Base-by-base conservation (phyloP, 1,284 basidiomycete genomes). In the Ceratobasidium sp. region DNA sequence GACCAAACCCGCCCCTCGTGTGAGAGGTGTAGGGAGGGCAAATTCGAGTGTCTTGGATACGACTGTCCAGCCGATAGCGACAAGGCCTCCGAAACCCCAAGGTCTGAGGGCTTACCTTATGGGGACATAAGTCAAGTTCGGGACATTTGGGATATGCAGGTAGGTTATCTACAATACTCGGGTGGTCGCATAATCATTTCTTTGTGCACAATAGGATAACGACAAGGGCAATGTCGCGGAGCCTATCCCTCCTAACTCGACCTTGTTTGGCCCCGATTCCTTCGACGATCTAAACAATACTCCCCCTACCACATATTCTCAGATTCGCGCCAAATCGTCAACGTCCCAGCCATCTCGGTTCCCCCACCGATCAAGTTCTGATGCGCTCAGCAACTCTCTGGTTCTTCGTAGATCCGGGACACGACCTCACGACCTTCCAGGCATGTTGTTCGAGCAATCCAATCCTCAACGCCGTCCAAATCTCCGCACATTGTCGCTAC, bases 31-130 rank as follows among this genome's bases (percentile, higher is more conserved):
- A 39, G 22, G 39, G 24, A 39, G 37, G 59, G 59, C 39, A 19
- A 29, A 11, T 62, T 62, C 22, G 59, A 62, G 39, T 62, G 59
- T 22, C 22, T 62, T 5, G 59, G 59, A 24, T 62, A 62, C 19
- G 43, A 46, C 43, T 8, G 19, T 46, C 43, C 43, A n/a, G n/a
- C n/a, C n/a, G n/a, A n/a, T n/a, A n/a, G n/a, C n/a, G n/a, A 59
- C 56, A 59, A 34, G 31, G 37, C 31, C n/a, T 34, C 56, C 37
- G 51, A 53, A 27, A 29, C 22, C 56, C 22, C 29, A 16, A n/a
- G 11, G 6, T 39, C 37, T 4, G 56, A 59, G 22, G 37, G n/a
- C 56, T 19, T 8, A 8, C 3, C 56, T 39, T n/a, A 6, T 24
- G 49, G 8, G 19, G 56, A 37, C 6, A 5, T 39, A 2, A n/a